phyloP scores from a whole-genome alignment of 805 yeast species.

The Peterozyma toletana region DNA sequence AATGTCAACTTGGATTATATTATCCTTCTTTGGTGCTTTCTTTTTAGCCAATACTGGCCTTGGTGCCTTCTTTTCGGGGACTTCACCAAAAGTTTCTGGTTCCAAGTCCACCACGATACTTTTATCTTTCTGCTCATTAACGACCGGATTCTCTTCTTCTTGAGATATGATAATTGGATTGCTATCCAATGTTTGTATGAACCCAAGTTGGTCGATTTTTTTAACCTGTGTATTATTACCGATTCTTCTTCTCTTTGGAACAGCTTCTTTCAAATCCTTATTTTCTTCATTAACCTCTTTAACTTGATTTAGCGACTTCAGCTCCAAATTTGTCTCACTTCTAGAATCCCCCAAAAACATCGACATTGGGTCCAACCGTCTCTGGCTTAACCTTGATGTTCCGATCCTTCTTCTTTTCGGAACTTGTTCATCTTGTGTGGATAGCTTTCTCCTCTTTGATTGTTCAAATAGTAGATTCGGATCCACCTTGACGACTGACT shows the following conservation, averaged over 20 bases:
- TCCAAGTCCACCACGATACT: constrained; percentile 3
- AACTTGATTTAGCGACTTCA: background rate
- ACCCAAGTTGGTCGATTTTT: background rate
- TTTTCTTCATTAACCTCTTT: background rate
- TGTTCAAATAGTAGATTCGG: background rate
- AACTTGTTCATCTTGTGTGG: background rate
- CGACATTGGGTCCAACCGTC: constrained; percentile 1
- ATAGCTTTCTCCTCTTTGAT: constrained; percentile 3
- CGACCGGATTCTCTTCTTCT: background rate
- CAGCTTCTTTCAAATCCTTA: background rate
- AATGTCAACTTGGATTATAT: constrained; percentile 1
- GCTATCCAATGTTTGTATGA: constrained; percentile 1
- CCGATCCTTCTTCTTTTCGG: background rate
- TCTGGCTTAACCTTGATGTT: background rate
- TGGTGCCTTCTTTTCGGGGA: too few species aligned
- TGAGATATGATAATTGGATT: background rate
- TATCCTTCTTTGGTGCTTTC: background rate
- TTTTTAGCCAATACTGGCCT: background rate
- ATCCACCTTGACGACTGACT: constrained; percentile 3
- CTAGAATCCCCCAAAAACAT: background rate
- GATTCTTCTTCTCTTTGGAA: background rate
- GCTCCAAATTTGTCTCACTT: background rate
- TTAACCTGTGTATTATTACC: background rate
- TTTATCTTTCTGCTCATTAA: background rate
- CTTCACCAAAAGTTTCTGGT: background rate